Percentiles rank a stretch among this genome's conserved stretches.
These are phyloP conservation scores for Fagus crenata DNA, from an alignment of 306 rosid genomes.

Conservation along the genomic window DNA sequence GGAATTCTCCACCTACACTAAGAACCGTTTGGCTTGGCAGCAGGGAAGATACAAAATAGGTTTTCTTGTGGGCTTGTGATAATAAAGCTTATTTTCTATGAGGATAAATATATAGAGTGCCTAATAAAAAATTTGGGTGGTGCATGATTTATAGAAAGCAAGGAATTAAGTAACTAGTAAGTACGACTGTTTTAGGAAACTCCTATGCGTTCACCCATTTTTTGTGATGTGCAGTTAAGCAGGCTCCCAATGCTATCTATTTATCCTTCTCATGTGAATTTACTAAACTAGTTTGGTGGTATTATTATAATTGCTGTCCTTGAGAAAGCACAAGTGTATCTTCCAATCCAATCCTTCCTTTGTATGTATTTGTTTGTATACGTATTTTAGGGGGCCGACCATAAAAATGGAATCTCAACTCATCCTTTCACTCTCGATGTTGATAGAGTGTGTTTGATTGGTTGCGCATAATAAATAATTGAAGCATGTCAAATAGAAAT, in stretches of 20 bases:
- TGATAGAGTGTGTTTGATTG: no score
- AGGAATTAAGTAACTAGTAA: not conserved
- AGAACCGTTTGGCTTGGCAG: not conserved
- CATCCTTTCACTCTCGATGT: no score
- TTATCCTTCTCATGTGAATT: slow-evolving; percentile 10
- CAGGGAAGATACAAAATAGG: not conserved
- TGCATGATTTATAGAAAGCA: slow-evolving; percentile 33
- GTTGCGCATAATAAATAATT: no score
- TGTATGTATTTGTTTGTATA: not conserved
- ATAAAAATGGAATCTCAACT: no score
- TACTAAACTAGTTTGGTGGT: slow-evolving; percentile 23
- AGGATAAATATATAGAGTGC: slow-evolving; percentile 17
- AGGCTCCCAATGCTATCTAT: slow-evolving; percentile 26
- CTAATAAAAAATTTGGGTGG: slow-evolving; percentile 32
- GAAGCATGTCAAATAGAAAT: no score
- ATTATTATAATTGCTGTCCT: not conserved
- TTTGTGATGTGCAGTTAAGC: slow-evolving; percentile 34
- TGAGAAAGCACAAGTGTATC: no score
- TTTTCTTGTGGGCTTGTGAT: not conserved
- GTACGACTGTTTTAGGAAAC: slow-evolving; percentile 14
- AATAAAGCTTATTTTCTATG: not conserved
- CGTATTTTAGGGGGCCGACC: no score
- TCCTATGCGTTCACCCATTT: slow-evolving; percentile 36
- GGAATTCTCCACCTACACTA: slow-evolving; percentile 75
- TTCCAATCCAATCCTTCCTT: no score